Evolutionary conservation across 2,329 filamentous ascomycete genomes (phyloP).

Genomic region (Fusarium sp.): DNA sequence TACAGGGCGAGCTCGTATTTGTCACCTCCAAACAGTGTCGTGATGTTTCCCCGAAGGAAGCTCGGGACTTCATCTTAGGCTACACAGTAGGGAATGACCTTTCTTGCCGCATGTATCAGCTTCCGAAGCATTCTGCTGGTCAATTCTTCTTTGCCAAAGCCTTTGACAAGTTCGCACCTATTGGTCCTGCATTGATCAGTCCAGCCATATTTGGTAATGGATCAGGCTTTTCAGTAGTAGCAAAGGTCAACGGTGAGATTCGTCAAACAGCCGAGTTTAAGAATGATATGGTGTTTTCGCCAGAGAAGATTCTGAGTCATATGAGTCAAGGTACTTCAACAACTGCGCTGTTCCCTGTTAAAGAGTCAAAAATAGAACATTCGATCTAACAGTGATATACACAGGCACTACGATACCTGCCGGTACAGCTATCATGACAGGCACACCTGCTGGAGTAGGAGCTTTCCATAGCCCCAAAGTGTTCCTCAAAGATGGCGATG

Average conservation of each 20-base stretch:
- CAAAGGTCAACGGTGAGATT: not conserved
- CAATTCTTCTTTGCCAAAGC: not conserved
- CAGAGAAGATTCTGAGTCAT: not conserved
- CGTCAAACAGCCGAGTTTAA: not conserved
- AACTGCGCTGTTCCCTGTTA: not conserved
- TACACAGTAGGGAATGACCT: not conserved
- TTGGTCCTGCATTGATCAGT: not conserved
- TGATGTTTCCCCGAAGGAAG: not conserved
- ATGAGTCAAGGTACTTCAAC: not conserved
- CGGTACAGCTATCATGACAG: not conserved
- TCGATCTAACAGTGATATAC: not conserved
- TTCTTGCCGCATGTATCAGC: not conserved
- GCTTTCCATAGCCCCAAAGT: not conserved
- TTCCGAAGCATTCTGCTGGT: not conserved
- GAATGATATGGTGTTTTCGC: not conserved
- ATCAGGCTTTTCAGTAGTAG: not conserved
- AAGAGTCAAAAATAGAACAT: not conserved
- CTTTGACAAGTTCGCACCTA: not conserved
- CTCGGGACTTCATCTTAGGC: not conserved
- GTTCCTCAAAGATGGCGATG: not conserved
- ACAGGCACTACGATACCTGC: not conserved
- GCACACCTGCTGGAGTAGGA: not conserved
- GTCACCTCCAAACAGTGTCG: not conserved
- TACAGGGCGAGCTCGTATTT: not conserved
- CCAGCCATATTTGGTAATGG: not conserved